Evolutionary conservation across 371 early-diverging fungal species (phyloP), one percentile per base, ranked within the genome.

Genomic region (Lichtheimia ramosa): DNA sequence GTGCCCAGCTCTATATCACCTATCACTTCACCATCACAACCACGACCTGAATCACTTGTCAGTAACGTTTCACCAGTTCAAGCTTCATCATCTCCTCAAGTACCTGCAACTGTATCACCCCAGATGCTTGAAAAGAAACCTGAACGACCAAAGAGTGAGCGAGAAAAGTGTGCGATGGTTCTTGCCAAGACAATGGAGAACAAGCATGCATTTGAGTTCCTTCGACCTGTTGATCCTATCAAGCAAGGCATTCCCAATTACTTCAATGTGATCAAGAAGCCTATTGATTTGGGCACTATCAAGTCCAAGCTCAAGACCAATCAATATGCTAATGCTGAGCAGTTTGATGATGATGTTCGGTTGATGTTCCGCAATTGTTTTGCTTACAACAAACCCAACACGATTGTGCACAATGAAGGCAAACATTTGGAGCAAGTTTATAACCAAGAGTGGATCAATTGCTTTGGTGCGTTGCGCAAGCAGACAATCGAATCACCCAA

Each of bases 271-370:
- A 90, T 99, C 78, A 97, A 93, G 65, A 55, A 83, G 1, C 99
- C 99, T 0, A 99, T 99, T 97, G 99, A 99, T 68, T 78, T 99
- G 5, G 90, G 93, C 0, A 99, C 98, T 0, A 88, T 99, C 49
- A 89, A 90, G 61, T 76, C 82, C 51, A 95, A 96, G 68, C 48
- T 85, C 16, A 70, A 61, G 23, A 69, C 63, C 0, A 69, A 74
- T 12, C 66, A 73, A 39, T 87, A 87, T 55, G 48, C 51, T 5
- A 67, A 64, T 48, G 66, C 79, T 4, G 59, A 68, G 14, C 78
- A 81, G 39, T 76, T 85, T 55, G 73, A 83, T 42, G 61, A 62
- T 4, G 85, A 85, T 59, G 71, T 82, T n/a, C 70, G 67, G 1
- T 64, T 85, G 10, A 75, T 85, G 61, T 78, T 85, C 42, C 68